Evolutionary conservation across 306 rosid genomes (phyloP), one percentile per base, ranked within the genome.

Genomic region (Dryas octopetala): DNA sequence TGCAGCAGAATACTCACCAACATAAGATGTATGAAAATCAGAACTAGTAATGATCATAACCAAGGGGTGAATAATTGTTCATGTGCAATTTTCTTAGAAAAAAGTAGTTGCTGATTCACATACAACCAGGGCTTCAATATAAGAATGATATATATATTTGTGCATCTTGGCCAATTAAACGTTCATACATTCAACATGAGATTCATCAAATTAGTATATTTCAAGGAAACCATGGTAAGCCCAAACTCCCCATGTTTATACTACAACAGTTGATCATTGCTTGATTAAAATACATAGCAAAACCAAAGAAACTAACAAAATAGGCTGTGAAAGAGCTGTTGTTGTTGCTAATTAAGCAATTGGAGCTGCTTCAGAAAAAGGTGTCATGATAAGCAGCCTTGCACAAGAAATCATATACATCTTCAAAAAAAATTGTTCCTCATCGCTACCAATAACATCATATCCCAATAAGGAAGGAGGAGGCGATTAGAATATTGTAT

Each of bases 1-100:
- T 75, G 71, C 83, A 84, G 77, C 70, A 77, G 75, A 84, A 32
- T 65, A 50, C 69, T 51, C 38, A 17, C 28, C 62, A 32, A 54
- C 38, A 61, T 40, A 50, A 70, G 40, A 70, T 81, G 85, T 77
- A 66, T 12, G 67, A 50, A 86, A 57, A 69, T 59, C 51, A 68
- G 61, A 46, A 23, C 28, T 13, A 43, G 7, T 45, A n/a, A 73
- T 72, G 46, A 47, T 40, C 14, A 60, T 28, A 57, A 66, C 59
- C 17, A 60, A 50, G 68, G 57, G n/a, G 6, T 9, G 43, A 50
- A 51, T 75, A 67, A 46, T 32, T 45, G 58, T 32, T 9, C 16
- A 4, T 58, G 17, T 15, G 19, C n/a, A 23, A 17, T 60, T 58
- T 74, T 46, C 6, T 54, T 41, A 17, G 45, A 5, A 61, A 9